A percentile compares a stretch with the other conserved stretches of the same genome.
These are phyloP conservation scores for Hippophae gyantsensis DNA, from an alignment of 306 rosid genomes.

Conservation along the genomic window DNA sequence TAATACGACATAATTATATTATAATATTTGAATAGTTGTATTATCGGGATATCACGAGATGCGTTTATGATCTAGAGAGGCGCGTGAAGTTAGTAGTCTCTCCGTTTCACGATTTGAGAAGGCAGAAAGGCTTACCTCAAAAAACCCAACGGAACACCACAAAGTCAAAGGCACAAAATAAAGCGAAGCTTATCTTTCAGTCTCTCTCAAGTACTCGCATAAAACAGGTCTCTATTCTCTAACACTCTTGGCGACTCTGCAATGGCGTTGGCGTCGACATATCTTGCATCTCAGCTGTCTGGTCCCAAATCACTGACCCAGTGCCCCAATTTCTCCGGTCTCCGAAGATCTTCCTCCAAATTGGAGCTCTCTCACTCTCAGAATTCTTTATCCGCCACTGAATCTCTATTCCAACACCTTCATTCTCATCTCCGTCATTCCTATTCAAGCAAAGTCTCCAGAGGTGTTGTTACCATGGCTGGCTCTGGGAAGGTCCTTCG, in stretches of 20 bases:
- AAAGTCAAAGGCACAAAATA: no score
- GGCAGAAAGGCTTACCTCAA: constrained; percentile 10
- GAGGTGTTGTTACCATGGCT: constrained; percentile 71
- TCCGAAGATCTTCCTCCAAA: constrained; percentile 50
- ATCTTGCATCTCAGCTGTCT: constrained; percentile 67
- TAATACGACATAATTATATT: no score
- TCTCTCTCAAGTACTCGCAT: neutral
- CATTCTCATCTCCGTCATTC: constrained; percentile 58
- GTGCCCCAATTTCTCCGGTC: constrained; percentile 32
- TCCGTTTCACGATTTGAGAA: neutral
- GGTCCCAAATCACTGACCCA: constrained; percentile 29
- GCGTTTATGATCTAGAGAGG: neutral
- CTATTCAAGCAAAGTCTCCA: constrained; percentile 47
- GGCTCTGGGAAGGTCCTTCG: constrained; percentile 68
- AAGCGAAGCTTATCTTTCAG: neutral
- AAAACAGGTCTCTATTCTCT: neutral
- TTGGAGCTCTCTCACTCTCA: constrained; percentile 29
- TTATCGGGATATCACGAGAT: neutral
- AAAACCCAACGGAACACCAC: constrained; percentile 12
- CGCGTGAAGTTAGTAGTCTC: constrained; percentile 10
- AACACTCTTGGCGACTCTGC: neutral
- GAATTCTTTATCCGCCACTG: constrained; percentile 21
- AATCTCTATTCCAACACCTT: constrained; percentile 35
- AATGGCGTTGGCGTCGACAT: constrained; percentile 76
- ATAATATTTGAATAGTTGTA: no score